Evolutionary conservation across 2,329 filamentous ascomycete species (phyloP).

Genomic region (Aspergillus transmontanensis): DNA sequence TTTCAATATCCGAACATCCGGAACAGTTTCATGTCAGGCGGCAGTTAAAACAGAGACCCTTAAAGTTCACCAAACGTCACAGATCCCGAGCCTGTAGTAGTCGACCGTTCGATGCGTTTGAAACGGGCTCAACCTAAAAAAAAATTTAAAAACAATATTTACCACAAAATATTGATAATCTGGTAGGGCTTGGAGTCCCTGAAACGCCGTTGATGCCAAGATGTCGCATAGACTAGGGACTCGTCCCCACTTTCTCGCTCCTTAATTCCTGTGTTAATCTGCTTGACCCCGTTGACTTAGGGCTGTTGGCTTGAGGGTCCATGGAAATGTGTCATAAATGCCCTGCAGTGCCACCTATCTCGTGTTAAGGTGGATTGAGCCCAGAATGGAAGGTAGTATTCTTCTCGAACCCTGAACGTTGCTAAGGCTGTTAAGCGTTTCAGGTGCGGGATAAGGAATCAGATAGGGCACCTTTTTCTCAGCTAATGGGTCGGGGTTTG

Average conservation of each 20-base stretch:
- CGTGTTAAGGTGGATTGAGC: background rate
- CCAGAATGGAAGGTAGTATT: background rate
- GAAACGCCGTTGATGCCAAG: slow-evolving; percentile 5
- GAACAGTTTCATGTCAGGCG: background rate
- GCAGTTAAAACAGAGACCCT: background rate
- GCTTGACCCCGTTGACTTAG: background rate
- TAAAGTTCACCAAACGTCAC: background rate
- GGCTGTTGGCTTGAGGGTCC: background rate
- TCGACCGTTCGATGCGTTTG: background rate
- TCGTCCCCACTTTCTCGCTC: background rate
- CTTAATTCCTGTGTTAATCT: background rate
- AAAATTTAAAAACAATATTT: no score
- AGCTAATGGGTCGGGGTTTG: background rate
- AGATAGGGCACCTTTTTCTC: background rate
- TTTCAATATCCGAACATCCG: background rate
- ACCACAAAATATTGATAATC: background rate
- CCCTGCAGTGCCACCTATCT: background rate
- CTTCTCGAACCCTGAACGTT: background rate
- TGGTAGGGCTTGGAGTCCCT: background rate
- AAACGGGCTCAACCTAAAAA: background rate
- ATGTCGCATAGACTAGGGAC: background rate
- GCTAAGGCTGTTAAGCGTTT: background rate
- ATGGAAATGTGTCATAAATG: background rate
- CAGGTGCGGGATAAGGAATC: background rate
- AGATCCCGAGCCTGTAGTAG: background rate